Base-by-base conservation (phyloP, 148 eudicot genomes). In the Vaccinium macrocarpon region DNA sequence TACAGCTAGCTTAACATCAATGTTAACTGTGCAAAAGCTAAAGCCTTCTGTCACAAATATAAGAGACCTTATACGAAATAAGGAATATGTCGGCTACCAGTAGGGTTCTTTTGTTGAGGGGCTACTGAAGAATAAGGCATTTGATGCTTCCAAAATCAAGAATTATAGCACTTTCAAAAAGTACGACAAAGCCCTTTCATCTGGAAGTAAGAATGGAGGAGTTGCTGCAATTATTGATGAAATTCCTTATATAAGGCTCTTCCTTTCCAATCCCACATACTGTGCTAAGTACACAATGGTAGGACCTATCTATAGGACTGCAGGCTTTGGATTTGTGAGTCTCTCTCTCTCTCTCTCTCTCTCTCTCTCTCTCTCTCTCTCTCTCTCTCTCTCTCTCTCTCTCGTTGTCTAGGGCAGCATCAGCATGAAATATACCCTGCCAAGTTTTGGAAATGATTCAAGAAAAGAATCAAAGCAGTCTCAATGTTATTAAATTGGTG, bases 1-100 rank as follows among this genome's bases (percentile, higher is more conserved):
- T 86, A 93, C 97, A 2, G 95, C 95, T 1, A 93, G 82, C 84
- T 88, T 93, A 85, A 82, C 97, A 11, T 89, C 95, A 8, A 88
- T 92, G 82, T 77, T 93, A 35, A 93, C 97, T 19, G 90, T 90
- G 9, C 89, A 88, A 66, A 86, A 90, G 66, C 91, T 93, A 10
- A 86, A 88, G 66, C 92, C 97, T 2, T 81, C 88, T 1, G 55
- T 91, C 21, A 88, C 89, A n/a, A 89, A 89, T 12, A 52, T 93
- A 9, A 66, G 72, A 1, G 93, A 90, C 84, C 88, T 93, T 15
- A 56, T 83, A 48, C 88, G 73, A 56, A 79, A 27, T 13, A 84
- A 89, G 32, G 89, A 89, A 16, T 85, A 82, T 42, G 89, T 90
- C 25, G 97, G 90, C 0, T 86, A 74, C 81, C 93, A 86, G 73